Evolutionary conservation across 768 basidiomycete species (phyloP).

Genomic region (Tulasnella sp.): DNA sequence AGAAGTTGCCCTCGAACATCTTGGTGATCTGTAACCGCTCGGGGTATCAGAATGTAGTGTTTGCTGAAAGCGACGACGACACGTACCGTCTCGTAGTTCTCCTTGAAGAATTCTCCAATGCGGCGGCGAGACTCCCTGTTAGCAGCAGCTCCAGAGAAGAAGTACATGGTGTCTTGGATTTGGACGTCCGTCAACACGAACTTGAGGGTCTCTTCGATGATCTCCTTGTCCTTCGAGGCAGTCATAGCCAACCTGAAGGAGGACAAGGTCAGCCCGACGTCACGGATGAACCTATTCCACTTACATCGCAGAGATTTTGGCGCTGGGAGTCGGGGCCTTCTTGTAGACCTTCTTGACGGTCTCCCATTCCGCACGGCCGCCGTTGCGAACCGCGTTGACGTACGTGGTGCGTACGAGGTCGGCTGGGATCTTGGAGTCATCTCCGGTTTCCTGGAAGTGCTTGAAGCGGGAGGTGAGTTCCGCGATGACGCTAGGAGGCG

Average conservation of each 20-base stretch:
- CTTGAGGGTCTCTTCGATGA: constrained; percentile 51
- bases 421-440: constrained; percentile 66
- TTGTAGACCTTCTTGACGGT: constrained; percentile 56
- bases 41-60: background rate
- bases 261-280: background rate
- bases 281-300: constrained; percentile 20
- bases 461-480: constrained; percentile 64
- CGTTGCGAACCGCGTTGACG: constrained; percentile 47
- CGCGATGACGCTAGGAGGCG: constrained; percentile 55
- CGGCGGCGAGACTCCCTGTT: constrained; percentile 47
- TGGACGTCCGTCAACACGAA: constrained; percentile 41
- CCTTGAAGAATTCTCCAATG: constrained; percentile 51
- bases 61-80: background rate
- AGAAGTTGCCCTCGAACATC: constrained; percentile 60
- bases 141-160: constrained; percentile 43
- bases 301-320: constrained; percentile 60
- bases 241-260: constrained; percentile 52
- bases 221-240: constrained; percentile 40
- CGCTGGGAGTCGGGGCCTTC: constrained; percentile 61
- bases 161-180: constrained; percentile 37
- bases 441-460: constrained; percentile 54
- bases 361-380: constrained; percentile 64
- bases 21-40: constrained; percentile 47
- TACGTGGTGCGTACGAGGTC: constrained; percentile 54
- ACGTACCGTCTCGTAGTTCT: constrained; percentile 54